These are phyloP conservation scores for Huntiella abstrusa DNA, from an alignment of 2,329 filamentous ascomycete species.

Conservation along the genomic window DNA sequence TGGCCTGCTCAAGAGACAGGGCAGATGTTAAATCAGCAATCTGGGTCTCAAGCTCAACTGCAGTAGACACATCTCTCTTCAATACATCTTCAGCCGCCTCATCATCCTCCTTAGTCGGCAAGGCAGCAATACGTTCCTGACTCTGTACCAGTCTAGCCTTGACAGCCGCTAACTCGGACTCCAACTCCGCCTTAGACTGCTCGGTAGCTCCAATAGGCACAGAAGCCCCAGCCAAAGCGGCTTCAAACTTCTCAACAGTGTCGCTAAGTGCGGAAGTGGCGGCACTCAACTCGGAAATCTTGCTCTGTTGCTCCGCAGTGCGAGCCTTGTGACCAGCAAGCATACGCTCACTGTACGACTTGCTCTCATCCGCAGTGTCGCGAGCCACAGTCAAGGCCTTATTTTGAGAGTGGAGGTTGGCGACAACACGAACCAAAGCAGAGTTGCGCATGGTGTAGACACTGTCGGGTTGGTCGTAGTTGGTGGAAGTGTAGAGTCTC, in stretches of 20 bases:
- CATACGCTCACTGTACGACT: not conserved
- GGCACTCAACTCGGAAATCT: constrained; percentile 7
- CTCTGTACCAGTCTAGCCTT: not conserved
- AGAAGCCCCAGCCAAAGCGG: not conserved
- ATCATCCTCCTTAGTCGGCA: not conserved
- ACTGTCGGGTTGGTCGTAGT: constrained; percentile 5
- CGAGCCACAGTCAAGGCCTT: constrained; percentile 2
- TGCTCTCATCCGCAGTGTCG: constrained; percentile 1
- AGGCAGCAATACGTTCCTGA: constrained; percentile 3
- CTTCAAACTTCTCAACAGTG: constrained; percentile 1
- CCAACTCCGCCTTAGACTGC: not conserved
- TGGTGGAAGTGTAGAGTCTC: constrained; percentile 30
- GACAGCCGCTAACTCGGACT: constrained; percentile 4
- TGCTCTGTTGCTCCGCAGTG: constrained; percentile 1
- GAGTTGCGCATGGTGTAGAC: constrained; percentile 5
- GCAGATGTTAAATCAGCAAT: constrained; percentile 2
- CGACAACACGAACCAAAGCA: constrained; percentile 7
- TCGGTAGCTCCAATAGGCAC: not conserved
- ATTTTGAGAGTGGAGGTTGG: constrained; percentile 7
- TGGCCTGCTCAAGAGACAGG: constrained; percentile 2
- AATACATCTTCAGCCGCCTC: not conserved
- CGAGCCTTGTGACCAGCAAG: constrained; percentile 2
- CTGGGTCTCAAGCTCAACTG: constrained; percentile 1
- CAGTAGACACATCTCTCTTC: not conserved
- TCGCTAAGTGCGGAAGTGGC: constrained; percentile 1